A percentile compares a stretch with the other conserved stretches of the same genome.
Conservation (phyloP, 768 basidiomycete species). For the Suillus weaverae region DNA sequence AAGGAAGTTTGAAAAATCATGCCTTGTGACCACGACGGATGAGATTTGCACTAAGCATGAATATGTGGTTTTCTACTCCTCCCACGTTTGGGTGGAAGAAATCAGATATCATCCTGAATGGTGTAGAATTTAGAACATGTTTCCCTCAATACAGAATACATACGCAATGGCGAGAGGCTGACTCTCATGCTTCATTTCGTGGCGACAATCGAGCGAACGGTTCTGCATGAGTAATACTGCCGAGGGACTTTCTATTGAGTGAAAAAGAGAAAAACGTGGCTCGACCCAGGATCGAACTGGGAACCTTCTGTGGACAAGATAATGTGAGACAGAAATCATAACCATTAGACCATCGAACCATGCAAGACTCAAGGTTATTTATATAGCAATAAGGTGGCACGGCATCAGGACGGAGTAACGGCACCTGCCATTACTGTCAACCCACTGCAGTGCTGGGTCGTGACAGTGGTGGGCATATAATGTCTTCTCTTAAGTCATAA, state of each 20-base stretch:
- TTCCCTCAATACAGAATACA: not conserved
- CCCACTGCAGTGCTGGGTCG: too few species aligned
- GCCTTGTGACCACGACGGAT: conserved; percentile 85
- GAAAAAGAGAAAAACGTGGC: conserved; percentile 22
- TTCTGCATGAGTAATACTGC: not conserved
- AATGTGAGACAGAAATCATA: conserved; percentile 39
- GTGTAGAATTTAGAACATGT: not conserved
- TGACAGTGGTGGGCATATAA: too few species aligned
- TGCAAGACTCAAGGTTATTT: too few species aligned
- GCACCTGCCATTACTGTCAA: too few species aligned
- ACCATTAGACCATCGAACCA: conserved; percentile 39
- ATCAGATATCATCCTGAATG: conserved; percentile 86
- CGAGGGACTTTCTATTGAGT: not conserved
- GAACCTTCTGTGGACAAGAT: conserved; percentile 31
- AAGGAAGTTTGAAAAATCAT: conserved; percentile 15
- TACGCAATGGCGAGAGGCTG: conserved; percentile 32
- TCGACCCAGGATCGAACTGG: conserved; percentile 38
- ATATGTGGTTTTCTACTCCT: conserved; percentile 96
- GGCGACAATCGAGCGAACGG: not conserved
- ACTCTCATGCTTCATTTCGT: conserved; percentile 28
- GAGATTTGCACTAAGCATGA: conserved; percentile 84
- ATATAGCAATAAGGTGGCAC: too few species aligned
- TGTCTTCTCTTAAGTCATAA: not conserved
- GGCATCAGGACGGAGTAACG: too few species aligned
- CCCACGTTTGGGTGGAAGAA: conserved; percentile 95